Conservation (phyloP, 176 grass and related monocot genomes). For the Themeda triandra region DNA sequence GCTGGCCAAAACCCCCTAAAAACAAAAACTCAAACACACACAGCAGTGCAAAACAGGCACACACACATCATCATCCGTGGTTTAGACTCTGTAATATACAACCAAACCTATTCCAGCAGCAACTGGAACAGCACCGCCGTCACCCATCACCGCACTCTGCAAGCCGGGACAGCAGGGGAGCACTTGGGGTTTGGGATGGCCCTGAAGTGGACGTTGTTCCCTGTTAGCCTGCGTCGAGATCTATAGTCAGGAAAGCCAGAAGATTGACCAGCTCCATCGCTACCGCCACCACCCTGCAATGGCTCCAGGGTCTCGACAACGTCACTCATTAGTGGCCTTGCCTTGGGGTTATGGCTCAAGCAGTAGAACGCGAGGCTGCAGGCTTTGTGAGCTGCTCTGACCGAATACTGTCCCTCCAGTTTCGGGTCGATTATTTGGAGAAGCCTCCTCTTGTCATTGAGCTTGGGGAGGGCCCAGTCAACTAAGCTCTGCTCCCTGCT, state of each 20-base stretch:
- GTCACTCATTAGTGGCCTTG: conserved; percentile 94
- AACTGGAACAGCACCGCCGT: not conserved
- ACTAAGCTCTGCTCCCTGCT: conserved; percentile 95
- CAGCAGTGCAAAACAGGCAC: not conserved
- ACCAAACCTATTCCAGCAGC: conserved; percentile 44
- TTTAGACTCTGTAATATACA: conserved; percentile 47
- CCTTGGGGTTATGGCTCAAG: conserved; percentile 94
- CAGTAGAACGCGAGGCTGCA: conserved; percentile 96
- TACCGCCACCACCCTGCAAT: conserved; percentile 49
- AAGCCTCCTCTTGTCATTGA: conserved; percentile 88
- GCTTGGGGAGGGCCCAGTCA: conserved; percentile 87
- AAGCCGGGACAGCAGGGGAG: conserved; percentile 62
- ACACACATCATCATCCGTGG: not conserved
- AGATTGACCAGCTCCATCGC: conserved; percentile 31
- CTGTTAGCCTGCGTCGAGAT: conserved; percentile 39
- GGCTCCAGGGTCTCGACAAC: conserved; percentile 88
- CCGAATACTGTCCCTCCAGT: conserved; percentile 79
- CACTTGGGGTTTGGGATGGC: conserved; percentile 69
- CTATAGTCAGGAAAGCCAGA: conserved; percentile 54
- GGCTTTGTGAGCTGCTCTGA: conserved; percentile 80
- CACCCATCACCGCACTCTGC: conserved; percentile 71
- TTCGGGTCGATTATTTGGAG: conserved; percentile 76
- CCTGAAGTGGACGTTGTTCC: conserved; percentile 63
- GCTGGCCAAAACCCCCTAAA: conserved; percentile 25
- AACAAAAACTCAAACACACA: conserved; percentile 32